Conservation (phyloP, 257 asterid species). For the Paraleonurus japonicus region DNA sequence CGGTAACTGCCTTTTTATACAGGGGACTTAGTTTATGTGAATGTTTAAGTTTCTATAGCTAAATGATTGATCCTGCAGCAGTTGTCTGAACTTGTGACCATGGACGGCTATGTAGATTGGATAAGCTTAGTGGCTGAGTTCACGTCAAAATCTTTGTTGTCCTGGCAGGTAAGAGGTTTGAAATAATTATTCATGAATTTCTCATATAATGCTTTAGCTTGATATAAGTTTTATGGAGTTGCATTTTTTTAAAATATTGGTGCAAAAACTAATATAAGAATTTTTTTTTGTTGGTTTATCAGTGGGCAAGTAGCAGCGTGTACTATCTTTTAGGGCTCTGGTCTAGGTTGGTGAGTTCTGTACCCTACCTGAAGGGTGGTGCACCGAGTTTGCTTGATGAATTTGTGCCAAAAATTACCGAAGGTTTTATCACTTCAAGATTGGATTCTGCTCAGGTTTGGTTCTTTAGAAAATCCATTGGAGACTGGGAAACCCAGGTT, state of each 20-base stretch:
- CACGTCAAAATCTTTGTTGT: conserved; percentile 81
- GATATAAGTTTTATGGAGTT: conserved; percentile 10
- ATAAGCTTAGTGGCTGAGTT: conserved; percentile 96
- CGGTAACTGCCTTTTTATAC: neutral
- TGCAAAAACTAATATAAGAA: conserved; percentile 1
- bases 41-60: conserved; percentile 15
- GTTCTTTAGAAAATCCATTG: conserved; percentile 11
- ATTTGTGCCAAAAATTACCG: conserved; percentile 89
- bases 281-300: conserved; percentile 32
- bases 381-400: conserved; percentile 96
- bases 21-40: neutral
- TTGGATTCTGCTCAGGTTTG: conserved; percentile 92
- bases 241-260: conserved; percentile 9
- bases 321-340: conserved; percentile 96
- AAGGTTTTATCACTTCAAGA: conserved; percentile 94
- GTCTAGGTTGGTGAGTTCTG: conserved; percentile 97
- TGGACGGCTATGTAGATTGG: conserved; percentile 98
- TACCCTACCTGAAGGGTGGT: conserved; percentile 93
- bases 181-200: conserved; percentile 9
- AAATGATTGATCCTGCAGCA: conserved; percentile 41
- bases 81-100: conserved; percentile 91
- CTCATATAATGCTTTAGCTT: conserved; percentile 18
- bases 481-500: neutral
- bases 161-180: conserved; percentile 79
- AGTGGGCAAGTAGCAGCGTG: conserved; percentile 99